Evolutionary conservation across 2,329 filamentous ascomycete species (phyloP), one percentile per base, ranked within the genome.

Genomic region (Colletotrichum sp.): DNA sequence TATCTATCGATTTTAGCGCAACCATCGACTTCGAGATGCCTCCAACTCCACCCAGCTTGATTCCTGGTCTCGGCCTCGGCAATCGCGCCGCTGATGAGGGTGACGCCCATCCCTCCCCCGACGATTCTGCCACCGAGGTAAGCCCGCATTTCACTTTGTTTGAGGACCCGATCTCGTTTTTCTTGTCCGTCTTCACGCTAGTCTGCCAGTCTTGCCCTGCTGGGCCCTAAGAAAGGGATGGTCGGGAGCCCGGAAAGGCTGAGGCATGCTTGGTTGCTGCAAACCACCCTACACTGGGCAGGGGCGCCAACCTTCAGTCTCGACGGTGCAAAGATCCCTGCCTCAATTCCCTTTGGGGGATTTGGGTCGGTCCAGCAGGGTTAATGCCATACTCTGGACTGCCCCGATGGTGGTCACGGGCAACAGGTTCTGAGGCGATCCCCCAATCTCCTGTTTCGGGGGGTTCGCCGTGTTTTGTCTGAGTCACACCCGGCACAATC

Each of bases 401-500:
- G 70, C 49, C 15, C 63, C 57, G 69, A 44, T 68, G 70, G 63
- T 28, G 63, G 49, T 59, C 34, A 36, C 70, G 59, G 63, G 55
- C 36, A 49, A 69, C 71, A 57, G 21, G 59, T 36, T 66, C 69
- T 26, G 64, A 72, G 70, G 36, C 24, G 15, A 24, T 28, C 55
- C 69, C 69, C 69, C 55, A 71, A 62, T 55, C 69, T 71, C 69
- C 65, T 63, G 69, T 71, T 67, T 59, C 69, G 60, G 69, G 69
- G 69, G n/a, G 10, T 52, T 52, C 44, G 44, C 44, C 44, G 44
- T 52, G 44, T 52, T 71, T 49, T 71, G 68, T 30, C 60, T 49
- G 68, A 64, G 68, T 52, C 26, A 66, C 57, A 36, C 39, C 32
- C n/a, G 59, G 39, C 57, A 60, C 65, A 32, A 44, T 57, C 44